A percentile compares a stretch with the other conserved stretches of the same genome.
phyloP scores from a whole-genome alignment of 2,329 filamentous ascomycete species.

The Achaetomium macrosporum region DNA sequence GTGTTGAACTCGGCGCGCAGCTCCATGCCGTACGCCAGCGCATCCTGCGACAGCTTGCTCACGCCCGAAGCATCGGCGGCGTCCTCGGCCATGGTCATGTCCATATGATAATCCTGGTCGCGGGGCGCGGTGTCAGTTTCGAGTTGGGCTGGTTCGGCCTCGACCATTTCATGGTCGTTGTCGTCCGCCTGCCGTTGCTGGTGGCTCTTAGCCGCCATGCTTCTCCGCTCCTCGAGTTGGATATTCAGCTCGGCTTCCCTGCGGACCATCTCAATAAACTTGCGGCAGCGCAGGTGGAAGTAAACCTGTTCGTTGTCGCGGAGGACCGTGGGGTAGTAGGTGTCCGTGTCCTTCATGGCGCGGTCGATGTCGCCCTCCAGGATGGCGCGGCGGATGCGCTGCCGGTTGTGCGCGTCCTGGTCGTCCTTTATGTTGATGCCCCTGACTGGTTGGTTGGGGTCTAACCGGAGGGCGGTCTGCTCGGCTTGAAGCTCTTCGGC shows the following conservation, averaged over 20 bases:
- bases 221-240: constrained; percentile 35
- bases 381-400: constrained; percentile 86
- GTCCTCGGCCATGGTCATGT: constrained; percentile 27
- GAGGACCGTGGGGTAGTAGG: constrained; percentile 75
- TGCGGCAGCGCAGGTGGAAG: constrained; percentile 81
- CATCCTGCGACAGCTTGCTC: constrained; percentile 56
- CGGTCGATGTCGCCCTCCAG: constrained; percentile 88
- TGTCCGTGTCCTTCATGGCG: constrained; percentile 74
- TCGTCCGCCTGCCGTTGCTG: constrained; percentile 24
- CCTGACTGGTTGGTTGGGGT: constrained; percentile 45
- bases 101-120: constrained; percentile 47
- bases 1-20: constrained; percentile 71
- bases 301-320: constrained; percentile 75
- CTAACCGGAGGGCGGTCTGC: constrained; percentile 61
- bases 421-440: constrained; percentile 70
- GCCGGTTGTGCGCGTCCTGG: constrained; percentile 76
- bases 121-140: constrained; percentile 34
- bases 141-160: constrained; percentile 45
- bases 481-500: constrained; percentile 72
- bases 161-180: constrained; percentile 49
- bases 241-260: constrained; percentile 60
- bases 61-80: constrained; percentile 18
- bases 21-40: constrained; percentile 72
- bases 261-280: constrained; percentile 92
- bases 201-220: neutral